Evolutionary conservation across 23 red algal genomes (phyloP), one percentile per base, ranked within the genome.

Genomic region (Gracilaria gracilis): DNA sequence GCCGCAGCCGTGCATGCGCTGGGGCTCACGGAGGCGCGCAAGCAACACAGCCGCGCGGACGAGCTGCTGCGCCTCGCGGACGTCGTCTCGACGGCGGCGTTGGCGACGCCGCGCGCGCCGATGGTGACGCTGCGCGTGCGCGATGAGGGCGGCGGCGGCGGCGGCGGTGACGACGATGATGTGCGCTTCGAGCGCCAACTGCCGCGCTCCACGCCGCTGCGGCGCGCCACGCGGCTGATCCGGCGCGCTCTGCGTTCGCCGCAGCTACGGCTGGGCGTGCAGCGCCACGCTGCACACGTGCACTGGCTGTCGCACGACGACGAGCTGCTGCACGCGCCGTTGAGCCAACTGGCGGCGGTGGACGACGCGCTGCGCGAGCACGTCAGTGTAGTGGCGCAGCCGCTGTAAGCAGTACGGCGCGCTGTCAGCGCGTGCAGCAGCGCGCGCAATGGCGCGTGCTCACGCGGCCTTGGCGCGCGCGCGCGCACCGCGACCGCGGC

Each of bases 1-100:
- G 61, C 44, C 35, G 50, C 37, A 24, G 65, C 12, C 46, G 17
- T 16, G 13, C 47, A 17, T 2, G 19, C 37, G 31, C 11, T 12
- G 0, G 64, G 83, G 0, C 47, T 6, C n/a, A 65, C 32, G 32
- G 28, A 25, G n/a, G 46, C 35, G 65, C 46, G 40, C 20, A 24
- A 12, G 39, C 21, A 34, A 39, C 59, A 73, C 61, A 39, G 37
- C 9, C 82, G 82, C n/a, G 9, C 55, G 37, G 82, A 86, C 12
- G 81, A 84, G 81, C 55, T 84, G 54, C 42, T 55, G 65, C 67
- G 2, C 15, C 33, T 2, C 33, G 67, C 38, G n/a, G 20, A 37
- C 40, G 39, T 0, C 37, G 69, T 0, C 39, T 1, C 15, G 3
- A 23, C 69, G 69, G 0, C 39, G 37, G 1, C 16, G 28, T 1